Evolutionary conservation across 805 yeast species (phyloP), one percentile per base, ranked within the genome.

Genomic region (Wickerhamiella musiphila): DNA sequence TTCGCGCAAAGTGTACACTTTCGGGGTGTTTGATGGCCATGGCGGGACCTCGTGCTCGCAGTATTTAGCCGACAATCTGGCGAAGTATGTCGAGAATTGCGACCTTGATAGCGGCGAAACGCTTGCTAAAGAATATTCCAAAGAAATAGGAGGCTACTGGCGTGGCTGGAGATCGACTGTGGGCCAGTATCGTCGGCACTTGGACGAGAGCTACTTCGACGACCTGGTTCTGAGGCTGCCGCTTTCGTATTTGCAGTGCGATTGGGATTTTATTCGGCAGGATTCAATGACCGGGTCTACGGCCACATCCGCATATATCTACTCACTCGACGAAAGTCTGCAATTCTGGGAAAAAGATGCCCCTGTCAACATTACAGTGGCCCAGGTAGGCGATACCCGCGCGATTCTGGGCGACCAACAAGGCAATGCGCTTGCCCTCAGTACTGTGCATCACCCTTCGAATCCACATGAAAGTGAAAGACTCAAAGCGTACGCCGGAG

Each of bases 351-450:
- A 73, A 38, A 68, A 73, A n/a, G 59, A 63, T 6, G 73, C 78
- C 3, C 57, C 76, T 9, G 62, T 81, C 15, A 71, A 72, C 44
- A 53, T 90, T 15, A 65, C 78, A 1, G 68, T 84, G 13, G 84
- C 92, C 1, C 98, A 90, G 48, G 73, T 86, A 10, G 98, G 98
- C 5, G 98, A 90, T 50, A 78, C 95, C 3, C 68, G 78, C 39
- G 82, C 92, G 5, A 65, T 90, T 2, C 45, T 90, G n/a, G 78
- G 90, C 41, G 96, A 84, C 53, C 66, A 65, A 35, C 53, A 63
- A 34, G 96, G 96, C 2, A 57, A 67, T 25, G 93, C 93, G 1
- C 84, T 75, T 43, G 62, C 79, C 13, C 57, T 90, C 32, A 79
- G 93, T 1, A 62, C 68, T 23, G 68, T 73, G 22, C 98, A 90